A percentile compares a stretch with the other conserved stretches of the same genome.
These are phyloP conservation scores for Ilyonectria sp. DNA, from an alignment of 2,329 filamentous ascomycete genomes.

Conservation along the genomic window DNA sequence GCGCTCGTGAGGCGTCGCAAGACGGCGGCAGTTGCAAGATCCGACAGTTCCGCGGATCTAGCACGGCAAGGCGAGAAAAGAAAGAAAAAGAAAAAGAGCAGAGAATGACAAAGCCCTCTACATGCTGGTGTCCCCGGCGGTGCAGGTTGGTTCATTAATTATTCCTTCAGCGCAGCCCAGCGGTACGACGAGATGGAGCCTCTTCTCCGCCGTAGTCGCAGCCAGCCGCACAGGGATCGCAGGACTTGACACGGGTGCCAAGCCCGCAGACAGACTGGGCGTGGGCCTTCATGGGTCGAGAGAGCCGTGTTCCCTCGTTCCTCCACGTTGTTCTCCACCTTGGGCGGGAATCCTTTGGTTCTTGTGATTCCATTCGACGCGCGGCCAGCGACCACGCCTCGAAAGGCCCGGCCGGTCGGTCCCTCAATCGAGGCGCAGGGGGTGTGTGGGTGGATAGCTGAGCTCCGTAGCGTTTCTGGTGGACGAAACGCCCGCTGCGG, in stretches of 20 bases:
- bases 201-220: not conserved
- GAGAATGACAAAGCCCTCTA: not conserved
- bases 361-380: constrained; percentile 11
- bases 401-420: constrained; percentile 1
- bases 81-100: not conserved
- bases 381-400: constrained; percentile 12
- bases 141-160: constrained; percentile 1
- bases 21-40: constrained; percentile 4
- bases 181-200: not conserved
- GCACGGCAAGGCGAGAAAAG: not conserved
- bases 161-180: not conserved
- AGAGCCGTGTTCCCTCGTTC: not conserved
- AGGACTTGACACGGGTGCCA: not conserved
- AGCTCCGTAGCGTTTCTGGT: not conserved
- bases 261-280: not conserved
- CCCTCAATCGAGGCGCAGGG: not conserved
- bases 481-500: not conserved
- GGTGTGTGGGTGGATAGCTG: not conserved
- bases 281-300: not conserved
- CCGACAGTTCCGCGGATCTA: constrained; percentile 18
- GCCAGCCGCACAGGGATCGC: too few species aligned
- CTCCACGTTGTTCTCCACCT: constrained; percentile 13
- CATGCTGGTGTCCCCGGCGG: not conserved
- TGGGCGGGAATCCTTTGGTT: constrained; percentile 11
- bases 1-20: constrained; percentile 13